Base-by-base conservation (phyloP, 495 filamentous ascomycete genomes). In the Penicillium herquei region DNA sequence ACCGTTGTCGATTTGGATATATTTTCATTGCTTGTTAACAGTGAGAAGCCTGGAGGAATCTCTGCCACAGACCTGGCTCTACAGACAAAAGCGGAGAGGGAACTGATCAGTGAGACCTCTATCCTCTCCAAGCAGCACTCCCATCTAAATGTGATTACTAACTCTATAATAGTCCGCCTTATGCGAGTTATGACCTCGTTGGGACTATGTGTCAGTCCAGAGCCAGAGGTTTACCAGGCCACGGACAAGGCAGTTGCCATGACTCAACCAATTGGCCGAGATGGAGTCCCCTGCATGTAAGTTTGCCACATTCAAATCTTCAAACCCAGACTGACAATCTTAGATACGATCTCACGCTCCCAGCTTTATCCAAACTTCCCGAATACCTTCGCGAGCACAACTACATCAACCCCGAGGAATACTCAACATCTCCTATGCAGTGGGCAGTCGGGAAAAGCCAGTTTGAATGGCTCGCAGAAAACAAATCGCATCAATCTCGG, bases 191-290 rank as follows among this genome's bases (percentile, higher is more conserved):
- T 57, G 49, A 35, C n/a, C 8, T 40, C 55, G 3, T 37, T 57
- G n/a, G 55, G 55, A 1, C 43, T 52, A 13, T 52, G 49, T 21
- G 21, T 26, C 1, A 52, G 30, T 13, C 14, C 32, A 1, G 49
- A 49, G 30, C 26, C 49, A 0, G 66, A 78, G 42, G 62, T 65
- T n/a, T 80, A 78, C 56, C 43, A 39, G 8, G 53, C 62, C 0
- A 78, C 64, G 16, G 68, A 70, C 34, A 68, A 78, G 49, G 58
- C 65, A 14, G 61, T 62, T 21, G 52, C 70, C 8, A 64, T 79
- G 33, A 66, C 68, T 8, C 66, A 71, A n/a, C 65, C 74, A 8
- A 58, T 61, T 12, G 62, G 63, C 14, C 54, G 48, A 2, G 57
- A 50, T 17, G 64, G 58, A 3, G 65, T 59, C 17, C 57, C 57